Evolutionary conservation across 495 filamentous ascomycete species (phyloP).

Genomic region (Aspergillus biplanus): DNA sequence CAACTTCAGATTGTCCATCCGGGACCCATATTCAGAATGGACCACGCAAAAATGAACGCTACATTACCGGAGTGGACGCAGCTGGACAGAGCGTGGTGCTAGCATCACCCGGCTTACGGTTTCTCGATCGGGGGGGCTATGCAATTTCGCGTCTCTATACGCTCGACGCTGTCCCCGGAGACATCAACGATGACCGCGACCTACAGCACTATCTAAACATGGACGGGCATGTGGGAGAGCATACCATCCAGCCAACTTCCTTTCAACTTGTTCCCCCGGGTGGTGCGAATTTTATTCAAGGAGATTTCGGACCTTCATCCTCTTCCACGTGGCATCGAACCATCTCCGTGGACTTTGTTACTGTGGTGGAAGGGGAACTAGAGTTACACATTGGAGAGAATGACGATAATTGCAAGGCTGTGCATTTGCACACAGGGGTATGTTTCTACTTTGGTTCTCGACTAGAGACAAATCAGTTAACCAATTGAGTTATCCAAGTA

Average conservation of each 20-base stretch:
- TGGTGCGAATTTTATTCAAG: slow-evolving; percentile 8
- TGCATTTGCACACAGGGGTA: neutral
- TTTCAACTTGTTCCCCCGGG: neutral
- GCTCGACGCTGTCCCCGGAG: neutral
- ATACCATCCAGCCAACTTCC: no score
- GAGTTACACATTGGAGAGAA: neutral
- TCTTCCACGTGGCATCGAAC: slow-evolving; percentile 4
- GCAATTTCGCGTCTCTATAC: slow-evolving; percentile 3
- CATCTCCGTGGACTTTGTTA: slow-evolving; percentile 12
- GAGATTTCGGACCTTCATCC: slow-evolving; percentile 7
- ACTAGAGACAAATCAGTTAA: neutral
- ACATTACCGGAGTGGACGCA: neutral
- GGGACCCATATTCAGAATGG: no score
- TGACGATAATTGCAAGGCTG: neutral
- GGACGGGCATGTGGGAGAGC: no score
- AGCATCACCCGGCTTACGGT: neutral
- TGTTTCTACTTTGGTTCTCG: neutral
- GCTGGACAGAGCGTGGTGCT: neutral
- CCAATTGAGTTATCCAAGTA: neutral
- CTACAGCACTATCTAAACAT: neutral
- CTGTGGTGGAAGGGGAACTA: slow-evolving; percentile 8
- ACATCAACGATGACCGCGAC: neutral
- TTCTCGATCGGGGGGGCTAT: slow-evolving; percentile 9
- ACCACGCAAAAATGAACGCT: neutral
- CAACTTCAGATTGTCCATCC: no score